A percentile compares a stretch with the other conserved stretches of the same genome.
These are phyloP conservation scores for Microbotryum intermedium DNA, from an alignment of 1,284 basidiomycete genomes.

Conservation along the genomic window DNA sequence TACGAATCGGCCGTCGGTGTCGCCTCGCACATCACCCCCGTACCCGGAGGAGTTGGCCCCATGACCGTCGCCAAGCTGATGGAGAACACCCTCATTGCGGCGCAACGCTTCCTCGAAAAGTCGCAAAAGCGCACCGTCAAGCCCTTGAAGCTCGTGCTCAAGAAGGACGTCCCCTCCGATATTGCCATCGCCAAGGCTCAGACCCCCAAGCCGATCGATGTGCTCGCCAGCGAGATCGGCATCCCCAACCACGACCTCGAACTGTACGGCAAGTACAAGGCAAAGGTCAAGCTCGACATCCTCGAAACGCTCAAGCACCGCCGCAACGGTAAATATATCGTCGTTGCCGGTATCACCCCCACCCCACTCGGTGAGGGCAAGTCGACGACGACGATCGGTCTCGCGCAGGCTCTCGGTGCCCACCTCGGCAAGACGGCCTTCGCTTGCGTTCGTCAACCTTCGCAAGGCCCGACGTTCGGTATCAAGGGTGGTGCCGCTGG, in stretches of 20 bases:
- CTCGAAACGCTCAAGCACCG: constrained; percentile 77
- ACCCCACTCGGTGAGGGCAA: constrained; percentile 98
- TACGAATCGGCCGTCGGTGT: constrained; percentile 65
- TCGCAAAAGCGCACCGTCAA: constrained; percentile 56
- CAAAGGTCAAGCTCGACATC: constrained; percentile 86
- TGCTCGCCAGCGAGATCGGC: constrained; percentile 83
- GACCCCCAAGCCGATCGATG: constrained; percentile 77
- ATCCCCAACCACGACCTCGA: constrained; percentile 80
- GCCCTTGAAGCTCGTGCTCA: constrained; percentile 67
- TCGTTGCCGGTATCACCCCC: constrained; percentile 94
- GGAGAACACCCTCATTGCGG: constrained; percentile 83
- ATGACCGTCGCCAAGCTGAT: constrained; percentile 99
- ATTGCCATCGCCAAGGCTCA: constrained; percentile 96
- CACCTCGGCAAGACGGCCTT: constrained; percentile 87
- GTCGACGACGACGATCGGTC: constrained; percentile 95
- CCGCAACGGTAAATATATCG: constrained; percentile 89
- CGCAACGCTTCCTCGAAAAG: constrained; percentile 68
- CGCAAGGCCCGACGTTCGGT: constrained; percentile 97
- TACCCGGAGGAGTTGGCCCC: constrained; percentile 96
- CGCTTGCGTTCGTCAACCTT: constrained; percentile 97
- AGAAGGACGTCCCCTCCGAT: constrained; percentile 83
- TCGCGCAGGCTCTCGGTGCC: constrained; percentile 92
- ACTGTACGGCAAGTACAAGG: constrained; percentile 92
- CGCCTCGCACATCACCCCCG: constrained; percentile 89
- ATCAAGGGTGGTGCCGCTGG: constrained; percentile 99